Percentiles rank a stretch among this genome's conserved stretches.
phyloP scores from a whole-genome alignment of 805 yeast genomes.

The Sugiyamaella marilandica region DNA sequence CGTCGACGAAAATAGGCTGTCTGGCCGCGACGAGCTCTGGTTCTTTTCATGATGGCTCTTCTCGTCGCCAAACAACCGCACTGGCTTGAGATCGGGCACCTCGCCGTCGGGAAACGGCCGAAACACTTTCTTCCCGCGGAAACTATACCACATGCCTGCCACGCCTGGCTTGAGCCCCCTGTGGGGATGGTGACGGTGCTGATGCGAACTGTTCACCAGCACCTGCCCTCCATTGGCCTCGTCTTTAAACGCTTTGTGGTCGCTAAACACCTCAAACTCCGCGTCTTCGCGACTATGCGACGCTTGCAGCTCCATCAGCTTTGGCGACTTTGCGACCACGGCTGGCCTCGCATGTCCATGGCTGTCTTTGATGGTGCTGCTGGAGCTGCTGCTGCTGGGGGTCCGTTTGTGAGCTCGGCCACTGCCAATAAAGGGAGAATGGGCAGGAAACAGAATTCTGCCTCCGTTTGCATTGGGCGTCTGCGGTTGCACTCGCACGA shows the following conservation, averaged over 20 bases:
- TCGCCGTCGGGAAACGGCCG: constrained; percentile 31
- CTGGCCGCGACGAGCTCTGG: background rate
- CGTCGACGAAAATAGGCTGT: background rate
- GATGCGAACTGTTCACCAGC: background rate
- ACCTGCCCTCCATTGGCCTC: constrained; percentile 14
- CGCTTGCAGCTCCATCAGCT: background rate
- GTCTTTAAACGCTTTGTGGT: constrained; percentile 13
- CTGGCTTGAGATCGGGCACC: constrained; percentile 18
- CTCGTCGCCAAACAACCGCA: constrained; percentile 15
- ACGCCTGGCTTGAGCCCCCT: constrained; percentile 15
- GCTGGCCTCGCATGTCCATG: background rate
- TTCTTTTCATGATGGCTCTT: background rate
- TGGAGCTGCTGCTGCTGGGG: background rate
- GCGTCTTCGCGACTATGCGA: background rate
- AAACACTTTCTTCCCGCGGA: constrained; percentile 36
- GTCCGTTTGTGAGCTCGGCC: constrained; percentile 19
- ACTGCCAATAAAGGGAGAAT: constrained; percentile 23
- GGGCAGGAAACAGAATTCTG: constrained; percentile 23
- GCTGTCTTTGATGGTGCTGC: background rate
- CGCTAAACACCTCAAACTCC: constrained; percentile 15
- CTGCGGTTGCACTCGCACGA: background rate
- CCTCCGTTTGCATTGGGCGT: constrained; percentile 10
- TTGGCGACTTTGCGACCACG: background rate
- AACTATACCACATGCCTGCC: constrained; percentile 36
- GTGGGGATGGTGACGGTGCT: constrained; percentile 17